phyloP scores from a whole-genome alignment of 345 rosid species.

The Triadica sebifera region DNA sequence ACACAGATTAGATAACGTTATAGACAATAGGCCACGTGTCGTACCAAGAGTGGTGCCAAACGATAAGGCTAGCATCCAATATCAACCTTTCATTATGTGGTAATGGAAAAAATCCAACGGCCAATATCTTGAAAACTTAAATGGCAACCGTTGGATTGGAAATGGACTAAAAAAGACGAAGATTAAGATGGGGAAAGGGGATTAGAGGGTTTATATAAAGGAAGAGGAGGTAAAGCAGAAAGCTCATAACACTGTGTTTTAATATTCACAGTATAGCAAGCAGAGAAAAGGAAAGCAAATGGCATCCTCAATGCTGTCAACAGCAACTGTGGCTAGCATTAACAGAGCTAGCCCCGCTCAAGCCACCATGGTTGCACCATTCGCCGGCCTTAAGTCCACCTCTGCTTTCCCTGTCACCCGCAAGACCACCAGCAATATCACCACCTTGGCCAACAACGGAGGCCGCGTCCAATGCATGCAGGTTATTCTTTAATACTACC shows the following conservation, averaged over 20 bases:
- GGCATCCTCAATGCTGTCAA: slow-evolving; percentile 18
- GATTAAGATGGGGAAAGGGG: not conserved
- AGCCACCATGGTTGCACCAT: slow-evolving; percentile 17
- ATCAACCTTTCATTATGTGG: not conserved
- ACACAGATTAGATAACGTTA: slow-evolving; percentile 15
- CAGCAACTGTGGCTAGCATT: slow-evolving; percentile 15
- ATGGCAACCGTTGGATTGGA: not conserved
- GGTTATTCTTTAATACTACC: not conserved
- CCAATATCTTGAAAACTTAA: too few species aligned
- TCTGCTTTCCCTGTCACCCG: not conserved
- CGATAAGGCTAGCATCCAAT: slow-evolving; percentile 10
- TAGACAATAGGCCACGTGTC: slow-evolving; percentile 2
- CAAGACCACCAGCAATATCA: slow-evolving; percentile 5
- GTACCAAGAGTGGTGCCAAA: not conserved
- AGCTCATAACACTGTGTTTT: not conserved
- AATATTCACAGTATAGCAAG: not conserved
- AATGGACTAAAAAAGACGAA: too few species aligned
- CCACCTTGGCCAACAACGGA: slow-evolving; percentile 13
- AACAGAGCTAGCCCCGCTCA: slow-evolving; percentile 13
- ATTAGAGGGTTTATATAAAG: not conserved
- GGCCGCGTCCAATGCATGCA: slow-evolving; percentile 17
- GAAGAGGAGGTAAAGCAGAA: not conserved
- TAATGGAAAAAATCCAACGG: not conserved
- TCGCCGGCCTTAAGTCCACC: slow-evolving; percentile 18
- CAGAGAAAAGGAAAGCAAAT: not conserved